Base-by-base conservation (phyloP, 805 yeast genomes). In the Starmerella scarabaei region DNA sequence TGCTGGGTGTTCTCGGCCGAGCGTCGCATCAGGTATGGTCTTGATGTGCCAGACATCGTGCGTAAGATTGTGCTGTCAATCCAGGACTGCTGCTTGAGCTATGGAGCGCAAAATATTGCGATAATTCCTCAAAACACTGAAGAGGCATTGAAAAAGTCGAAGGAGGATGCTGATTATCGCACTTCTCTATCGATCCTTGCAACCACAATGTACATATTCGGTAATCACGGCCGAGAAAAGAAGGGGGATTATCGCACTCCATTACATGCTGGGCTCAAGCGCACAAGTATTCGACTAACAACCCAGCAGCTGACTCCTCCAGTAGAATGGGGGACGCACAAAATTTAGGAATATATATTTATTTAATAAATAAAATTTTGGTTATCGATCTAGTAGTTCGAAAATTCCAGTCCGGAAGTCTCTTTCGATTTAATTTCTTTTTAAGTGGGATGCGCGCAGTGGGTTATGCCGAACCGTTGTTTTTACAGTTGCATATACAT, bases 1-100 rank as follows among this genome's bases (percentile, higher is more conserved):
- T 35, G 37, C 23, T 35, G 37, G 37, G 19, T 18, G 5, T 35
- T 26, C 15, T 20, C 32, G 12, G 17, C 23, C 5, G 37, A 35
- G 16, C 15, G 24, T 5, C 9, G 24, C 15, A 8, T 26, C 4
- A 9, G 37, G 15, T 14, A 15, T 17, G 37, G 37, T 6, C 21
- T 26, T 21, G 11, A 5, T 5, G 32, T 35, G 8, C 5, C 12
- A n/a, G 32, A 35, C 4, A 14, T 23, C 9, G 24, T 18, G 4
- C 30, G 15, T 5, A 4, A 15, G 9, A 30, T 20, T 5, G 5
- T 35, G n/a, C 20, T 6, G 18, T 14, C 9, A 14, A 18, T 35
- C 30, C 16, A 23, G 18, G 26, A 27, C 17, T 24, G 30, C 11
- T 35, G 37, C 20, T 3, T 17, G 3, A 31, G 26, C 14, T 35